Evolutionary conservation across 176 grass and related monocot species (phyloP).

Genomic region (Tuctoria greenei): DNA sequence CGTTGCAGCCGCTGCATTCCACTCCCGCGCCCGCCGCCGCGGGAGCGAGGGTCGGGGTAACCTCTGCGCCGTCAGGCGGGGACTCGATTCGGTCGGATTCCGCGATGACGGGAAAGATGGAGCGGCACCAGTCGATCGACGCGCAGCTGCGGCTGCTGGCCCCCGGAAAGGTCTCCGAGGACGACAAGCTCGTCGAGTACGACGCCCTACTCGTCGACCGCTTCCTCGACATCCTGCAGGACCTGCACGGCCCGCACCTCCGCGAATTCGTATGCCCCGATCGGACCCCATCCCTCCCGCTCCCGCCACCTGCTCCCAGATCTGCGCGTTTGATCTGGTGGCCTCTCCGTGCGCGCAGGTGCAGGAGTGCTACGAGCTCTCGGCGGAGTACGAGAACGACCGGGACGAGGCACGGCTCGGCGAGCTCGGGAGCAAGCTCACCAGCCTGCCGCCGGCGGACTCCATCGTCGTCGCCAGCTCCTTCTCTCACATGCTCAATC

Average conservation of each 20-base stretch:
- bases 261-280: constrained; percentile 62
- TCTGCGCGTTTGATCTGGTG: constrained; percentile 21
- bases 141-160: constrained; percentile 76
- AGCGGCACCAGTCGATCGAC: constrained; percentile 88
- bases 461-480: constrained; percentile 84
- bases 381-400: constrained; percentile 83
- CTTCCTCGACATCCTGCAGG: constrained; percentile 90
- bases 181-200: constrained; percentile 92
- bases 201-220: constrained; percentile 84
- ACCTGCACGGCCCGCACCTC: constrained; percentile 63
- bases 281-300: not conserved
- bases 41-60: not conserved
- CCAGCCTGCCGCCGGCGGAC: constrained; percentile 59
- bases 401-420: constrained; percentile 56
- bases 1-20: not conserved
- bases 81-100: constrained; percentile 3
- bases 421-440: constrained; percentile 83
- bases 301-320: constrained; percentile 7
- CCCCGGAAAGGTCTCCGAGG: constrained; percentile 84
- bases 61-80: not conserved
- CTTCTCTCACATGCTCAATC: constrained; percentile 99
- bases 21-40: not conserved
- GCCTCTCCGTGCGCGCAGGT: constrained; percentile 47
- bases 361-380: constrained; percentile 97
- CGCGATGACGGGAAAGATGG: constrained; percentile 40